These are phyloP conservation scores for Exobasidium rhododendri DNA, from an alignment of 1,284 basidiomycete genomes.

Conservation along the genomic window DNA sequence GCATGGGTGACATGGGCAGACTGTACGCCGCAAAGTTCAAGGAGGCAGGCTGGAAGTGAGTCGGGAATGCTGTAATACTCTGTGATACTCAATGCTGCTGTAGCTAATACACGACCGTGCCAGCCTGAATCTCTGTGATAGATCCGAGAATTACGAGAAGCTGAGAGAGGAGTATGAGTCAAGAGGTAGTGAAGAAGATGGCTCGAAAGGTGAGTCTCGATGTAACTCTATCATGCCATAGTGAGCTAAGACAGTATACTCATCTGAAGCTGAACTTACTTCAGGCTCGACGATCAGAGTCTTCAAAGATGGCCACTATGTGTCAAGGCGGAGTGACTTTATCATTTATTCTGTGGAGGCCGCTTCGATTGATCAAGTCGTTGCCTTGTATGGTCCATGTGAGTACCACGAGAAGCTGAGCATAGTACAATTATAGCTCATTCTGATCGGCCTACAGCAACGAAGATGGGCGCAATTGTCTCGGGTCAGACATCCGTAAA, in stretches of 20 bases:
- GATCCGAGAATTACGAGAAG: conserved; percentile 70
- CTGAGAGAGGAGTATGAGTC: conserved; percentile 66
- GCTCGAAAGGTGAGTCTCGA: neutral
- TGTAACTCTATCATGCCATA: no score
- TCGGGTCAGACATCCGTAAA: conserved; percentile 96
- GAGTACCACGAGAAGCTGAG: conserved; percentile 56
- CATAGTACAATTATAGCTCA: neutral
- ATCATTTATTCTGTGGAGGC: conserved; percentile 94
- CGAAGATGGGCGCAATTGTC: conserved; percentile 86
- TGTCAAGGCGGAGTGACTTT: conserved; percentile 79
- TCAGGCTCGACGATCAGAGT: conserved; percentile 62
- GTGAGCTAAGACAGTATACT: neutral
- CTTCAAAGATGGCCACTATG: conserved; percentile 73
- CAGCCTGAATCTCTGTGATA: conserved; percentile 89
- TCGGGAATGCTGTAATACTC: neutral
- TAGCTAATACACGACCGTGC: neutral
- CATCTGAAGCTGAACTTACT: neutral
- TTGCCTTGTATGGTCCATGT: conserved; percentile 80
- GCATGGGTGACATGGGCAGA: conserved; percentile 73
- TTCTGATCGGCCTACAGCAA: conserved; percentile 62
- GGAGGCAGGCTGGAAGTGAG: conserved; percentile 70
- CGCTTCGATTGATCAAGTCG: conserved; percentile 78
- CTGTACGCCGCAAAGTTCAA: conserved; percentile 82
- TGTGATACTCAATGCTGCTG: neutral
- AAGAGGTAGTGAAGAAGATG: conserved; percentile 57